Evolutionary conservation across 768 basidiomycete genomes (phyloP).

Genomic region (Suillus subluteus): DNA sequence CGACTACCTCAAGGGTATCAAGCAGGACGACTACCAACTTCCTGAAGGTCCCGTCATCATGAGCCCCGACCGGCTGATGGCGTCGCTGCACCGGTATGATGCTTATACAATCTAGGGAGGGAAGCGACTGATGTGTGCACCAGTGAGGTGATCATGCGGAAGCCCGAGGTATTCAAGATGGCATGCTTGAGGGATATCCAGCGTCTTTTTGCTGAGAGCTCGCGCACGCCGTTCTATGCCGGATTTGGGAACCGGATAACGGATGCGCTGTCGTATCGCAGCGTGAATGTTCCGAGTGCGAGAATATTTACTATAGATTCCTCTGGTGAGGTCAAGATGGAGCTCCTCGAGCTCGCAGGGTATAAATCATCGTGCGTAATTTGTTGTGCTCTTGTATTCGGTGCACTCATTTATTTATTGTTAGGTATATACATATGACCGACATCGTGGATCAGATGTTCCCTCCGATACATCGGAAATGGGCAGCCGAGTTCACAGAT

Average conservation of each 20-base stretch:
- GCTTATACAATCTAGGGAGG: not conserved
- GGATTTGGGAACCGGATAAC: constrained; percentile 99
- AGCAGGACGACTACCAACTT: constrained; percentile 94
- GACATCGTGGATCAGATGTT: constrained; percentile 99
- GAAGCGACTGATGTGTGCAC: not conserved
- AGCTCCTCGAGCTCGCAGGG: constrained; percentile 92
- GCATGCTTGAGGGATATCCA: constrained; percentile 96
- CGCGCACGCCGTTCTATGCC: constrained; percentile 86
- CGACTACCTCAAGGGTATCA: constrained; percentile 92
- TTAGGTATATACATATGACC: constrained; percentile 96
- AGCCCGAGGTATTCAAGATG: constrained; percentile 99
- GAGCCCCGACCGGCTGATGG: constrained; percentile 96
- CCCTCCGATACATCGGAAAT: constrained; percentile 90
- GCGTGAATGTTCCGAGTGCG: constrained; percentile 91
- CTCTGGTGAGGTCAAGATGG: constrained; percentile 94
- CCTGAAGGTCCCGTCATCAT: constrained; percentile 98
- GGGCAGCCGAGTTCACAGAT: constrained; percentile 90
- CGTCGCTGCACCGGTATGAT: constrained; percentile 87
- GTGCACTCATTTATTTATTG: constrained; percentile 1
- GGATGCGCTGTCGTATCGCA: constrained; percentile 96
- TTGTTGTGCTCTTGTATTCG: not conserved
- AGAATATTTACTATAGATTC: constrained; percentile 98
- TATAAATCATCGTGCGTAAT: constrained; percentile 89
- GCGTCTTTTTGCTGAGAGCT: constrained; percentile 77
- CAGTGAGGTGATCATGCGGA: constrained; percentile 98